Conservation (phyloP, 352 stramenopile species). For the Sclerospora graminicola region DNA sequence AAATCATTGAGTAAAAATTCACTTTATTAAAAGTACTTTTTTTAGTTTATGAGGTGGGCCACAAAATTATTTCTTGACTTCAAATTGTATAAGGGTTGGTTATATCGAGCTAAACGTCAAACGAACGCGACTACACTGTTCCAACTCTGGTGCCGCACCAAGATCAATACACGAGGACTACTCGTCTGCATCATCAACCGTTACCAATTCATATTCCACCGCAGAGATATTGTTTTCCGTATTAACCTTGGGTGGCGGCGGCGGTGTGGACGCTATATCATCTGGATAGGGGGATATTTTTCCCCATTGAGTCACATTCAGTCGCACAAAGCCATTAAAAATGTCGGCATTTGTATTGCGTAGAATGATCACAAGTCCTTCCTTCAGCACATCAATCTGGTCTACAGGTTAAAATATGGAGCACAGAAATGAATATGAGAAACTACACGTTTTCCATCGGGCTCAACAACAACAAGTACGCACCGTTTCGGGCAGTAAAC, state of each 20-base stretch:
- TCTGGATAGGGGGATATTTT: constrained; percentile 70
- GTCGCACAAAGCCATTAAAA: constrained; percentile 77
- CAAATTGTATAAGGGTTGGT: background rate
- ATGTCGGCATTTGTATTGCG: constrained; percentile 79
- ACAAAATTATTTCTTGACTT: constrained; percentile 2
- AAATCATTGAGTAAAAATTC: no score
- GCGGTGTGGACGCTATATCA: constrained; percentile 57
- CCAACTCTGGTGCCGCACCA: constrained; percentile 6
- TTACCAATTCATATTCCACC: constrained; percentile 80
- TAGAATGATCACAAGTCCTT: constrained; percentile 49
- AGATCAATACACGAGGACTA: constrained; percentile 3
- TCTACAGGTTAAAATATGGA: constrained; percentile 28
- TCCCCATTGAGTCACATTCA: constrained; percentile 81
- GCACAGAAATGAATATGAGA: no score
- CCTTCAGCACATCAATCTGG: constrained; percentile 61
- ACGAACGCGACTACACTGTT: constrained; percentile 21
- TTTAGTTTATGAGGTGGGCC: constrained; percentile 2
- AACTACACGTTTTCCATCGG: no score
- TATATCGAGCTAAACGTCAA: constrained; percentile 15
- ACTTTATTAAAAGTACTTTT: no score
- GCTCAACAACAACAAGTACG: background rate
- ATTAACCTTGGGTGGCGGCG: constrained; percentile 33
- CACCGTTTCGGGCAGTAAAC: constrained; percentile 73
- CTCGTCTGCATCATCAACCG: constrained; percentile 54
- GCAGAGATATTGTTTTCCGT: constrained; percentile 64